Evolutionary conservation across 2,329 filamentous ascomycete species (phyloP), one percentile per base, ranked within the genome.

Genomic region (Pestalotiopsis sp.): DNA sequence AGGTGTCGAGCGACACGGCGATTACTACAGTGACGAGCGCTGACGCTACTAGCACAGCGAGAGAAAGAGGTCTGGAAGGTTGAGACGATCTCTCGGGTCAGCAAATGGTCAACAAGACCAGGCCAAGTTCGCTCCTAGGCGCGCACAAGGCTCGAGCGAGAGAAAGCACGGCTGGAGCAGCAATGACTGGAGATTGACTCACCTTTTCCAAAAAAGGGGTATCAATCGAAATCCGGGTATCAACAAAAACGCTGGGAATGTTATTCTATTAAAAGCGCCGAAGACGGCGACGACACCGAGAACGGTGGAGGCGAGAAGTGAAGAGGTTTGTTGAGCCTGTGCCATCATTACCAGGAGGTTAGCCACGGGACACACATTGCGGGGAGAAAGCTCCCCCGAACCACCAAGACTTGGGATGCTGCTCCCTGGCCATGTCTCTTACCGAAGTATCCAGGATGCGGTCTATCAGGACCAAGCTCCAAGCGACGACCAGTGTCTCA

Each of bases 191-290:
- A 26, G 20, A 6, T 10, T 24, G 24, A 82, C 88, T 76, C 81
- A 96, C 92, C 91, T 95, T 78, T 90, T 89, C 78, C 88, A 81
- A 76, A 97, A 96, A 82, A 97, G 92, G 71, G 94, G 94, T 78
- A 98, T 83, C 76, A 99, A 85, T 76, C 90, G 91, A 77, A 97
- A 82, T 44, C 91, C 91, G 65, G 96, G 95, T 77, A 98, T 89
- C 68, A 97, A 79, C 70, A 99, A 81, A 78, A 97, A 99, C 14
- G 94, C 95, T 59, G 95, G 95, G 79, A 98, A 98, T 10, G 96
- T 99, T 75, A 98, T 98, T 72, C 96, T 90, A 81, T 98, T 99
- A 81, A 99, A 99, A 68, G 95, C 83, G 63, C 96, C 96, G 75
- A 96, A 92, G 14, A 97, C 91, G 65, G 88, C 85, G 66, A 98